Percentiles rank a stretch among this genome's conserved stretches.
Evolutionary conservation across 1,284 basidiomycete species (phyloP).

Genomic region (Ceratobasidium sp.): DNA sequence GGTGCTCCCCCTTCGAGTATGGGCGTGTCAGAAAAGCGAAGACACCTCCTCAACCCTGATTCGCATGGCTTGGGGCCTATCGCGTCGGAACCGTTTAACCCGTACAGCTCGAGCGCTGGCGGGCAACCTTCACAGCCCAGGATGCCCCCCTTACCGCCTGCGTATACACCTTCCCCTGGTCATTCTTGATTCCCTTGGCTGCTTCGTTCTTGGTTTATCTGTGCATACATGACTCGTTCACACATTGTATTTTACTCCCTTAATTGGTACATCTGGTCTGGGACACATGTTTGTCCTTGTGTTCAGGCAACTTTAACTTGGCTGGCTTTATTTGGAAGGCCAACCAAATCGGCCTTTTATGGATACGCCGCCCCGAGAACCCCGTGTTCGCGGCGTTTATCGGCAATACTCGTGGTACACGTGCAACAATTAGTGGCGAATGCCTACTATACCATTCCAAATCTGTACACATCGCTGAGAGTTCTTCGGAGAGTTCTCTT

Average conservation of each 20-base stretch:
- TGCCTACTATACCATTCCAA: no score
- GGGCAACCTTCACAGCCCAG: not conserved
- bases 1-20: not conserved
- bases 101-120: not conserved
- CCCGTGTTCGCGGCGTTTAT: no score
- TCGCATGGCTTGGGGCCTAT: slow-evolving; percentile 6
- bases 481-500: no score
- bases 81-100: slow-evolving; percentile 20
- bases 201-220: slow-evolving; percentile 3
- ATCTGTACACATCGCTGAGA: no score
- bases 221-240: not conserved
- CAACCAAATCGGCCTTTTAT: no score
- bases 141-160: slow-evolving; percentile 31
- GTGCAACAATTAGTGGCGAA: no score
- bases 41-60: slow-evolving; percentile 27
- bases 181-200: not conserved
- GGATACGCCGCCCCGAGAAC: no score
- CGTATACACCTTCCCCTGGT: slow-evolving; percentile 18
- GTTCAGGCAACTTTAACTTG: not conserved
- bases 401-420: no score
- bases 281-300: not conserved
- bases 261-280: not conserved
- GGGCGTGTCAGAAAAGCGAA: slow-evolving; percentile 19
- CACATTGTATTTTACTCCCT: not conserved
- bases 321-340: not conserved